Evolutionary conservation across 164 flowering plant species (phyloP), one percentile per base, ranked within the genome.

Genomic region (Stephania cephalantha): DNA sequence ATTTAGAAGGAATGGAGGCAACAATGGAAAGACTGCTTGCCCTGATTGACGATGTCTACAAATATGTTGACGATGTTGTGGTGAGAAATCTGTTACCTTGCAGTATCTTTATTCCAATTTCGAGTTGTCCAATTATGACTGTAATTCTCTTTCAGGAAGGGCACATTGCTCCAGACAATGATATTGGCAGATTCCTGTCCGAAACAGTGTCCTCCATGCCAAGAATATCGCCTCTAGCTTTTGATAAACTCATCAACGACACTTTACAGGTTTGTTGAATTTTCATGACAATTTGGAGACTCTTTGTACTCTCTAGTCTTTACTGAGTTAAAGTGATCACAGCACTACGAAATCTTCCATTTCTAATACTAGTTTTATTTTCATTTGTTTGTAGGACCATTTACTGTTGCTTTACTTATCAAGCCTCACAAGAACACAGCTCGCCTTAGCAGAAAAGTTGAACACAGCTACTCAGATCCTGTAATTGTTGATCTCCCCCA

Each of bases 21-120:
- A 79, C 98, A 50, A 90, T 91, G 95, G 89, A 87, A 76, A 79
- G 93, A 67, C 81, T 96, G 44, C 82, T 91, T 68, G 83, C 90
- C 79, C 75, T 96, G 17, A 92, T 96, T 42, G 94, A 91, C 71
- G 95, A 95, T 76, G 82, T 91, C 64, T 85, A 84, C 83, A 92
- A 88, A 86, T 92, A 92, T 81, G 98, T 94, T n/a, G 98, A 96
- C 78, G 84, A 85, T 88, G 98, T 92, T 79, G 95, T 91, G 97
- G 99, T 95, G 74, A 87, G 97, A 52, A 35, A 3, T 9, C 17
- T 17, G n/a, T 13, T 64, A 42, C 25, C 35, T 6, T 25, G 48
- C 30, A n/a, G 8, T 74, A 20, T 67, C 6, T 42, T 22, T 52
- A 7, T 6, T n/a, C 55, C 65, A 46, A n/a, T 65, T 44, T 53